Base-by-base conservation (phyloP, 1,284 basidiomycete species). In the Sanghuangporus baumii region DNA sequence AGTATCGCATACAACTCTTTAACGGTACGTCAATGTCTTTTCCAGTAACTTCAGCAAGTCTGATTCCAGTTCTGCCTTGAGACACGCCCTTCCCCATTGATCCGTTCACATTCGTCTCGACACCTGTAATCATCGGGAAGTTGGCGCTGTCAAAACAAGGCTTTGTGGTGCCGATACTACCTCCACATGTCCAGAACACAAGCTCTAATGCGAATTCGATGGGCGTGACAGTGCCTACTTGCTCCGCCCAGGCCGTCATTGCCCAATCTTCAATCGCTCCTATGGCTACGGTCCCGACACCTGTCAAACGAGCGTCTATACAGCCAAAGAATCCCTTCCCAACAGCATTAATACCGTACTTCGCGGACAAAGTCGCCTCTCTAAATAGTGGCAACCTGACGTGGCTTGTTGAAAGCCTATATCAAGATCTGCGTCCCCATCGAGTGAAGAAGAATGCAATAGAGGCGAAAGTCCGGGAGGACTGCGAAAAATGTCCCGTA, bases 381-480 rank as follows among this genome's bases (percentile, higher is more conserved):
- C 76, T 85, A 16, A 79, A 82, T 58, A 85, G 85, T 1, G 76
- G 78, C 16, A 91, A 78, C 66, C 75, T 92, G 31, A 80, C 79
- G 7, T 81, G 85, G 61, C 81, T 93, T 31, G 81, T 92, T 0
- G 90, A 92, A 67, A 80, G 83, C 11, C 79, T 93, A 65, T 84
- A 87, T 68, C 82, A 86, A 65, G 87, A 88, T 40, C 75, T 93
- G 52, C 82, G 82, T 52, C 73, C 71, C 9, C 75, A 87, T 66
- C 86, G 86, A 62, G 81, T 93, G 62, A 91, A 87, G 78, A 93
- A 93, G 78, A 88, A 87, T 55, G 85, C 88, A 6, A 86, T 93
- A 56, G 89, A 91, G 73, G 85, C 84, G 6, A 93, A 93, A 72
- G 77, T 93, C 38, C 79, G 82, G 58, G 89, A 92, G 71, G 79